Conservation (phyloP, 208 protist species). For the Endotrypanum monterogeii region DNA sequence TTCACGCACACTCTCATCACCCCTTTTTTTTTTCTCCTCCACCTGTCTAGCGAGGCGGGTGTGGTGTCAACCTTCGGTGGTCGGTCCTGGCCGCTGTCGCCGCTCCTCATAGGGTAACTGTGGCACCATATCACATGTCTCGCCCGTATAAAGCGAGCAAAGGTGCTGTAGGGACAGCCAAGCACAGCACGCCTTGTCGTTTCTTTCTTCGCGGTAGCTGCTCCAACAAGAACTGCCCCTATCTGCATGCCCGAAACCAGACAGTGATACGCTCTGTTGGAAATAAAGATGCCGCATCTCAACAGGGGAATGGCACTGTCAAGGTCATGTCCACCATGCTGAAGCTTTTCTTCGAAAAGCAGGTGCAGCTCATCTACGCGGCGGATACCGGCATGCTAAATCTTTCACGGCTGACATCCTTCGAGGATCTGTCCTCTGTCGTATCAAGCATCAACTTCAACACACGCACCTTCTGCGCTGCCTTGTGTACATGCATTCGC, state of each 20-base stretch:
- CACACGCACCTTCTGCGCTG: slow-evolving; percentile 75
- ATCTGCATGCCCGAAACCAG: slow-evolving; percentile 68
- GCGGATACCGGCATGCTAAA: slow-evolving; percentile 53
- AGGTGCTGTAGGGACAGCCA: slow-evolving; percentile 27
- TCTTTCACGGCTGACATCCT: slow-evolving; percentile 48
- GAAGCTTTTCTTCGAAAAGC: slow-evolving; percentile 91
- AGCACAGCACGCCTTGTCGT: slow-evolving; percentile 54
- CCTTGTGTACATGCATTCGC: slow-evolving; percentile 72
- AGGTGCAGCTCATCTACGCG: slow-evolving; percentile 64
- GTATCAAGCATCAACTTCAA: slow-evolving; percentile 82
- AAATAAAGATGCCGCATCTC: slow-evolving; percentile 12
- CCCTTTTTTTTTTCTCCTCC: not conserved
- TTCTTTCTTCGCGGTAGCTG: slow-evolving; percentile 75
- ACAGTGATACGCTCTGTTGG: slow-evolving; percentile 21
- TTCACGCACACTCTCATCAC: not conserved
- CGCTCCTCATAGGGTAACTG: not conserved
- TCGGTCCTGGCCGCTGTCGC: not conserved
- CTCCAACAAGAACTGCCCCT: slow-evolving; percentile 71
- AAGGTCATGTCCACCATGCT: slow-evolving; percentile 79
- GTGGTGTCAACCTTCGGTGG: not conserved
- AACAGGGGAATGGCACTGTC: slow-evolving; percentile 16
- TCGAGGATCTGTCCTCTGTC: slow-evolving; percentile 62
- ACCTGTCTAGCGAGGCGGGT: not conserved
- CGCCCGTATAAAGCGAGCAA: slow-evolving; percentile 77
- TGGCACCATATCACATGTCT: slow-evolving; percentile 5